Evolutionary conservation across 805 yeast species (phyloP).

Genomic region (Lipomyces orientalis): DNA sequence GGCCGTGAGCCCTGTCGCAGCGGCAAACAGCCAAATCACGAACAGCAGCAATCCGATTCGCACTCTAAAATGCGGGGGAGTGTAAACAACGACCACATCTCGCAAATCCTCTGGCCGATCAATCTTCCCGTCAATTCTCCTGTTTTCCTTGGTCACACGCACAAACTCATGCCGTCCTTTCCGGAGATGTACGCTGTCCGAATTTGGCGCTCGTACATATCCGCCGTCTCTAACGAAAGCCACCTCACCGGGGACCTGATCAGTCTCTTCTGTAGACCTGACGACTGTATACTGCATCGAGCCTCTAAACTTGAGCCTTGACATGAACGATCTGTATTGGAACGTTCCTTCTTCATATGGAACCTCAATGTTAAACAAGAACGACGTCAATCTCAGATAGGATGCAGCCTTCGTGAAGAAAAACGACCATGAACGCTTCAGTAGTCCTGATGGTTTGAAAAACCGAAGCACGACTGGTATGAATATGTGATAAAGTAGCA

Average conservation of each 20-base stretch:
- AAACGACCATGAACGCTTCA: conserved; percentile 36
- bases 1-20: conserved; percentile 36
- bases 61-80: conserved; percentile 76
- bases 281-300: neutral
- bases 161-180: conserved; percentile 68
- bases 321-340: conserved; percentile 57
- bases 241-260: conserved; percentile 55
- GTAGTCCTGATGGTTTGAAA: conserved; percentile 28
- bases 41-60: conserved; percentile 60
- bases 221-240: conserved; percentile 81
- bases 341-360: conserved; percentile 74
- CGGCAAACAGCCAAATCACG: conserved; percentile 55
- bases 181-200: conserved; percentile 73
- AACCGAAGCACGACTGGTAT: conserved; percentile 27
- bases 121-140: conserved; percentile 52
- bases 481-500: conserved; percentile 27
- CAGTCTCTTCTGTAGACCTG: conserved; percentile 16
- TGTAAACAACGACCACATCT: conserved; percentile 69
- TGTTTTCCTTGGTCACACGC: conserved; percentile 80
- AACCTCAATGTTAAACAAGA: conserved; percentile 66
- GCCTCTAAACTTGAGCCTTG: conserved; percentile 49
- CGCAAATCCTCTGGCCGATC: conserved; percentile 52
- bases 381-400: conserved; percentile 76
- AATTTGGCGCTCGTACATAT: conserved; percentile 84
- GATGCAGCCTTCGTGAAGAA: conserved; percentile 44